Evolutionary conservation across 2,329 filamentous ascomycete genomes (phyloP).

Genomic region (Scedosporium dehoogii): DNA sequence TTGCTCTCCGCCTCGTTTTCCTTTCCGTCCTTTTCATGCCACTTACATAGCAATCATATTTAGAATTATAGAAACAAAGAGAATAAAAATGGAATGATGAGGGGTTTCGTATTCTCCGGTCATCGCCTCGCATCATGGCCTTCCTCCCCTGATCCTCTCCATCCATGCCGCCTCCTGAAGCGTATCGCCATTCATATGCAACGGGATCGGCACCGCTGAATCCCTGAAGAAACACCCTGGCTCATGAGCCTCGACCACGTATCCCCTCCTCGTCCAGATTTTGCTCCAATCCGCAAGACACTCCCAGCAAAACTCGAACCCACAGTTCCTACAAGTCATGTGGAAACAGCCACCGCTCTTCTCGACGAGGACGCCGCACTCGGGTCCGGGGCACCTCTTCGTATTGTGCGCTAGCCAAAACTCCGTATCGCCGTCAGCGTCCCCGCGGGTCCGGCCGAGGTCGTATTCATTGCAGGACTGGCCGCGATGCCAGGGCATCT

Average conservation of each 20-base stretch:
- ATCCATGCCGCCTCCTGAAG: constrained; percentile 6
- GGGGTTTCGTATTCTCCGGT: no score
- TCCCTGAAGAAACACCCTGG: constrained; percentile 13
- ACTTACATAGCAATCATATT: not conserved
- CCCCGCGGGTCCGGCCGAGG: not conserved
- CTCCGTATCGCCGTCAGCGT: constrained; percentile 8
- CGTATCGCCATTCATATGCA: constrained; percentile 9
- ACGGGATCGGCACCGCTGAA: constrained; percentile 6
- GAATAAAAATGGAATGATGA: not conserved
- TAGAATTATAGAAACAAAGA: no score
- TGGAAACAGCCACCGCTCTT: constrained; percentile 26
- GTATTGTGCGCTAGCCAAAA: constrained; percentile 14
- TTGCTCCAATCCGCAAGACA: constrained; percentile 16
- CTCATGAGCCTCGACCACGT: constrained; percentile 8
- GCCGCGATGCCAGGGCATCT: constrained; percentile 16
- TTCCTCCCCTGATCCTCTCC: not conserved
- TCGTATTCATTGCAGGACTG: constrained; percentile 14
- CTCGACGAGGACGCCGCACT: constrained; percentile 14
- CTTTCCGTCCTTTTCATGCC: not conserved
- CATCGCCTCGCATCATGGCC: not conserved
- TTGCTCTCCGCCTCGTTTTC: no score
- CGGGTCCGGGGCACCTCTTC: constrained; percentile 14
- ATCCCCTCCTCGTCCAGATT: constrained; percentile 9
- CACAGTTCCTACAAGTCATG: constrained; percentile 27
- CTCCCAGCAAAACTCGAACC: constrained; percentile 25